A percentile compares a stretch with the other conserved stretches of the same genome.
These are phyloP conservation scores for Furcasterigmium furcatum DNA, from an alignment of 2,329 filamentous ascomycete genomes.

Conservation along the genomic window DNA sequence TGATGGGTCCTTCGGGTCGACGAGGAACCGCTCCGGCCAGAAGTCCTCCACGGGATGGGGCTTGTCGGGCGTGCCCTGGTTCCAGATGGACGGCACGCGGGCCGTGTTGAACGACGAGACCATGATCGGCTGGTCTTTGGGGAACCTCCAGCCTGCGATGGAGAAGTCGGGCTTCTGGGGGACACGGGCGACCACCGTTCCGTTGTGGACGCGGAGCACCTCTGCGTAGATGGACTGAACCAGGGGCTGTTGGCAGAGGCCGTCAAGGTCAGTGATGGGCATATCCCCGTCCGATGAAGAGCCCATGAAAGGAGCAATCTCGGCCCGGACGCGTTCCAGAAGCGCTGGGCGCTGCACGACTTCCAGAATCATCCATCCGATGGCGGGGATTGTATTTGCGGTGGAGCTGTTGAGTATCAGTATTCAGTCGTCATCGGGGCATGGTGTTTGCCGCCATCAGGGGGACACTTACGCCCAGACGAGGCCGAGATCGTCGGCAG, in stretches of 20 bases:
- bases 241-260: conserved; percentile 17
- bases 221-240: conserved; percentile 32
- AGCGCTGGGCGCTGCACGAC: conserved; percentile 8
- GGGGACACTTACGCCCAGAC: conserved; percentile 15
- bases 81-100: conserved; percentile 13
- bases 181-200: conserved; percentile 15
- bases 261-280: conserved; percentile 11
- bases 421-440: neutral
- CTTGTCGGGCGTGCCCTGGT: conserved; percentile 4
- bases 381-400: conserved; percentile 17
- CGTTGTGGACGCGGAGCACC: conserved; percentile 22
- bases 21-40: conserved; percentile 19
- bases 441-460: neutral
- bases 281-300: neutral
- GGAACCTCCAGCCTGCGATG: conserved; percentile 13
- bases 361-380: conserved; percentile 16
- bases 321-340: conserved; percentile 9
- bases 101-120: conserved; percentile 8
- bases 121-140: conserved; percentile 10
- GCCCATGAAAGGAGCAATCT: conserved; percentile 9
- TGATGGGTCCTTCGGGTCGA: conserved; percentile 12
- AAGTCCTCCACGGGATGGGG: conserved; percentile 14
- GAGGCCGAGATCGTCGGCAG: conserved; percentile 17
- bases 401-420: conserved; percentile 9
- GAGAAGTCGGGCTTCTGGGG: conserved; percentile 15